Evolutionary conservation across 768 basidiomycete genomes (phyloP).

Genomic region (Boletus vinaceobasis): DNA sequence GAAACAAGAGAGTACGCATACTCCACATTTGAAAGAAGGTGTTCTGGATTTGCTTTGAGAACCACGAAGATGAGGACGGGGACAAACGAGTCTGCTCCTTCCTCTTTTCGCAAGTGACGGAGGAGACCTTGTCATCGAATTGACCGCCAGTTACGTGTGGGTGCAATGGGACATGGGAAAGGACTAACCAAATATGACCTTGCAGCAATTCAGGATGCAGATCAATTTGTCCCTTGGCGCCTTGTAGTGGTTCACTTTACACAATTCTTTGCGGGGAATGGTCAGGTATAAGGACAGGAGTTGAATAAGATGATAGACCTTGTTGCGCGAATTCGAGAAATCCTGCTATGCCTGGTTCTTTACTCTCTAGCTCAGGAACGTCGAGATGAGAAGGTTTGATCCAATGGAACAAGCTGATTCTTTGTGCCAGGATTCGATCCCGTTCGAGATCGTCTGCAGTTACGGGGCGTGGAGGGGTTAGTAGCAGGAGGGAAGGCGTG

Average conservation of each 20-base stretch:
- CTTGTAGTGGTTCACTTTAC: constrained; percentile 98
- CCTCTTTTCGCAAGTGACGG: constrained; percentile 77
- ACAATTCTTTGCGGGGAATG: constrained; percentile 54
- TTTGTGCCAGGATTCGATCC: constrained; percentile 85
- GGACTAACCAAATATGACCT: constrained; percentile 92
- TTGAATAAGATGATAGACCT: constrained; percentile 44
- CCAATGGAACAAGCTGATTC: constrained; percentile 91
- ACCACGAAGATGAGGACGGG: constrained; percentile 94
- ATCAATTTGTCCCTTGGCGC: constrained; percentile 98
- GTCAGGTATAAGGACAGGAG: neutral
- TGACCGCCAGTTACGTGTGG: neutral
- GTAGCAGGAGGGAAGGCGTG: constrained; percentile 74
- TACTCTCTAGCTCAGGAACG: constrained; percentile 71
- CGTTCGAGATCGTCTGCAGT: constrained; percentile 96
- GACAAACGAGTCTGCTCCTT: constrained; percentile 92
- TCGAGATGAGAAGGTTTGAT: constrained; percentile 86
- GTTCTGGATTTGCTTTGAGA: constrained; percentile 88
- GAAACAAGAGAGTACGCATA: constrained; percentile 35
- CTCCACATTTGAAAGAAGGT: constrained; percentile 95
- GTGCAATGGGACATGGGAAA: constrained; percentile 8
- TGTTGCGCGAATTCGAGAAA: constrained; percentile 89
- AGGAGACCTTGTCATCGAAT: constrained; percentile 62
- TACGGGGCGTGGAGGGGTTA: constrained; percentile 67
- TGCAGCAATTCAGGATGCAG: constrained; percentile 96
- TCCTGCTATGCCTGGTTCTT: constrained; percentile 47